Evolutionary conservation across 768 basidiomycete genomes (phyloP).

Genomic region (Xerocomus brunneocitrinus): DNA sequence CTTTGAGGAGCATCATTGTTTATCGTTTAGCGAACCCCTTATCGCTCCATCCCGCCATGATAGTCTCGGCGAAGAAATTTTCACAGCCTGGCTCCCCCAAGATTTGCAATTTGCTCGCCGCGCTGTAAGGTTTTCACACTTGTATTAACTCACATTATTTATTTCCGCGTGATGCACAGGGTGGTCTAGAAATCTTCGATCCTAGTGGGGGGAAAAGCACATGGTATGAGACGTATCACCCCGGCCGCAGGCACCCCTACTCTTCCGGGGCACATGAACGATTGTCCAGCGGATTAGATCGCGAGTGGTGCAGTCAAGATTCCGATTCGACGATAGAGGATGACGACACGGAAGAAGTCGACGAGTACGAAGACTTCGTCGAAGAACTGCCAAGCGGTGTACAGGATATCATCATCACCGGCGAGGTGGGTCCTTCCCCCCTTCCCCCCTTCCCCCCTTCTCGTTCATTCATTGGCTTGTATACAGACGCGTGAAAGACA

Average conservation of each 20-base stretch:
- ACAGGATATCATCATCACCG: slow-evolving; percentile 50
- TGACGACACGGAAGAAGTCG: slow-evolving; percentile 26
- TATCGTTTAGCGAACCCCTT: slow-evolving; percentile 36
- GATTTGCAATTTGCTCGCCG: slow-evolving; percentile 30
- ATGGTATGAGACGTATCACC: slow-evolving; percentile 44
- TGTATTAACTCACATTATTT: slow-evolving; percentile 3
- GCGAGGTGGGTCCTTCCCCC: slow-evolving; percentile 36
- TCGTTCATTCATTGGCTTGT: not conserved
- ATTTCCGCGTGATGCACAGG: slow-evolving; percentile 27
- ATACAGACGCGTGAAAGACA: slow-evolving; percentile 40
- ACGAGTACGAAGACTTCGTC: slow-evolving; percentile 38
- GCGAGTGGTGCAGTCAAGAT: slow-evolving; percentile 24
- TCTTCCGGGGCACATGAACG: slow-evolving; percentile 34
- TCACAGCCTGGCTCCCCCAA: slow-evolving; percentile 47
- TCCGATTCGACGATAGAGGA: slow-evolving; percentile 13
- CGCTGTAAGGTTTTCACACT: slow-evolving; percentile 27
- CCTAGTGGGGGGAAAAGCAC: slow-evolving; percentile 34
- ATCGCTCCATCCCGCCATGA: slow-evolving; percentile 30
- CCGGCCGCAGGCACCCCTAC: slow-evolving; percentile 35
- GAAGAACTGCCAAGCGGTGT: slow-evolving; percentile 39
- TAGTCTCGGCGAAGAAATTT: slow-evolving; percentile 39
- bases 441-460: not conserved
- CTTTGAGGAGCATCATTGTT: slow-evolving; percentile 46
- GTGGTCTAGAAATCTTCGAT: slow-evolving; percentile 40
- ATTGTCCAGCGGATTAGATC: slow-evolving; percentile 5